Conservation (phyloP, 352 stramenopile species). For the Pythium dissimile region DNA sequence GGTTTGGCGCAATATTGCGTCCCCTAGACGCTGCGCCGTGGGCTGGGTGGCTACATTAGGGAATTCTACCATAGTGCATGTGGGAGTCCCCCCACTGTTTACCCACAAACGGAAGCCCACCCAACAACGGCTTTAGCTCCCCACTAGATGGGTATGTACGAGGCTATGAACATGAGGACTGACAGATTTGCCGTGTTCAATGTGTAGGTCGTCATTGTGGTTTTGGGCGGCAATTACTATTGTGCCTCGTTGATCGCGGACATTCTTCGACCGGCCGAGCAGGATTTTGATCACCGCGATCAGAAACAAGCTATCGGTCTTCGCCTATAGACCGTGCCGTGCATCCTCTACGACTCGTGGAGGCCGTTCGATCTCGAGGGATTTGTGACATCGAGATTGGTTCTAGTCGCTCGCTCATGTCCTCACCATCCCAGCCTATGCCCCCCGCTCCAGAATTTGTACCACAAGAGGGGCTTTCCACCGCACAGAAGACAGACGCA, state of each 20-base stretch:
- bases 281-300: neutral
- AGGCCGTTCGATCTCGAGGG: neutral
- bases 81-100: no score
- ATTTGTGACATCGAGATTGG: neutral
- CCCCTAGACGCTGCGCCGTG: conserved; percentile 11
- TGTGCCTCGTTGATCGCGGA: neutral
- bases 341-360: neutral
- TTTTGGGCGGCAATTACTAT: conserved; percentile 1
- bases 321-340: no score
- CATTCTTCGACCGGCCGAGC: conserved; percentile 5
- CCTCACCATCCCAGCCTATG: conserved; percentile 65
- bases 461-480: conserved; percentile 27
- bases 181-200: no score
- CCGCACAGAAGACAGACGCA: conserved; percentile 31
- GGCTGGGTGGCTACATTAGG: conserved; percentile 13
- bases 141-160: no score
- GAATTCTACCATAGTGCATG: conserved; percentile 5
- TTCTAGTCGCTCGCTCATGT: conserved; percentile 40
- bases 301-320: neutral
- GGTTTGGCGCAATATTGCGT: conserved; percentile 17
- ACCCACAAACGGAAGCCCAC: neutral
- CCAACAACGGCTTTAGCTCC: no score
- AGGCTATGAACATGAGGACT: no score
- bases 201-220: neutral
- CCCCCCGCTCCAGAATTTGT: conserved; percentile 72